These are phyloP conservation scores for Lepidopterella palustris DNA, from an alignment of 495 filamentous ascomycete genomes.

Conservation along the genomic window DNA sequence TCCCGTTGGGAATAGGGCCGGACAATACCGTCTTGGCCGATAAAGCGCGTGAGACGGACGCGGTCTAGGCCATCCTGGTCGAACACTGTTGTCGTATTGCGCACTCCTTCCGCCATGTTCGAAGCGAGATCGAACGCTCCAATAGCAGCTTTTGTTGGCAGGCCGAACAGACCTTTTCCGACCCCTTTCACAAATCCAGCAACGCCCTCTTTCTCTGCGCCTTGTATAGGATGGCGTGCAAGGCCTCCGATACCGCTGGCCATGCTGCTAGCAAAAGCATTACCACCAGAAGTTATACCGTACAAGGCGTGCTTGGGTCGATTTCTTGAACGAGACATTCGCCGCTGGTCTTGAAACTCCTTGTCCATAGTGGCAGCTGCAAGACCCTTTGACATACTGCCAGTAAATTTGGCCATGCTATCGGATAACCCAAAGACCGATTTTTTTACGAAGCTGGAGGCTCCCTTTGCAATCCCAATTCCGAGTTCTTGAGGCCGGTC, in stretches of 20 bases:
- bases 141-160: conserved; percentile 93
- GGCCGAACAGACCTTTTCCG: conserved; percentile 85
- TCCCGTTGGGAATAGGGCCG: conserved; percentile 94
- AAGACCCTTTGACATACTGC: conserved; percentile 92
- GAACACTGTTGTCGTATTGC: conserved; percentile 97
- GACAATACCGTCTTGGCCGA: conserved; percentile 86
- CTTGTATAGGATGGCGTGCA: conserved; percentile 86
- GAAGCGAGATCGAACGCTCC: conserved; percentile 95
- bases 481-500: conserved; percentile 92
- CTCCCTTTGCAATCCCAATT: conserved; percentile 90
- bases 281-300: conserved; percentile 90
- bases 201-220: conserved; percentile 90
- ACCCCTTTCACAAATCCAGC: conserved; percentile 95
- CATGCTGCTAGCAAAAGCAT: conserved; percentile 86
- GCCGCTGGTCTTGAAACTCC: conserved; percentile 92
- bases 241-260: conserved; percentile 89
- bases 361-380: conserved; percentile 95
- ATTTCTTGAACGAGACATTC: conserved; percentile 89
- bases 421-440: conserved; percentile 95
- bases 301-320: conserved; percentile 94
- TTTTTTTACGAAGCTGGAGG: conserved; percentile 95
- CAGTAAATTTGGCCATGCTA: conserved; percentile 92
- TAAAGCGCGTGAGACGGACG: conserved; percentile 83
- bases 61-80: conserved; percentile 90
- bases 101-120: conserved; percentile 92